Evolutionary conservation across 441 rosid species (phyloP).

Genomic region (Croton setiger): DNA sequence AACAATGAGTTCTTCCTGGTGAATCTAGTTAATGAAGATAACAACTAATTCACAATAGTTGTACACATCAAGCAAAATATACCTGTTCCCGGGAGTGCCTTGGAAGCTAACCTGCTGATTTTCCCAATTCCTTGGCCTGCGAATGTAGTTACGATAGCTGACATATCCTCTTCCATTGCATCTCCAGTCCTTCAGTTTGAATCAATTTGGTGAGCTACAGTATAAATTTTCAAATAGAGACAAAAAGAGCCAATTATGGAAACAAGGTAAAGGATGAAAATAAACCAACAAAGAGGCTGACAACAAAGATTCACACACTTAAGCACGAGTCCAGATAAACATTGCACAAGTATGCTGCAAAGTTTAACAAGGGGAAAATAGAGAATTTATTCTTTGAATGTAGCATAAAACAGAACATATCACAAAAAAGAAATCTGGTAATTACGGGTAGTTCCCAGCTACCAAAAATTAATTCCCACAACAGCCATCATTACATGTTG

Average conservation of each 20-base stretch:
- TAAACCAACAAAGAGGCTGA: not conserved
- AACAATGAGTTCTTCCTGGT: slow-evolving; percentile 4
- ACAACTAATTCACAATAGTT: slow-evolving; percentile 1
- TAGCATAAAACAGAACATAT: not conserved
- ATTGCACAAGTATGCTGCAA: not conserved
- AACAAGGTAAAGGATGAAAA: slow-evolving; percentile 4
- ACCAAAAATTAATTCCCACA: not conserved
- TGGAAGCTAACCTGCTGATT: slow-evolving; percentile 44
- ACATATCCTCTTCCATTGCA: slow-evolving; percentile 85
- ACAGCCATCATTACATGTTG: not conserved
- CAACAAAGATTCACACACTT: not conserved
- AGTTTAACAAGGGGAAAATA: not conserved
- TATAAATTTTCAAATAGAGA: not conserved
- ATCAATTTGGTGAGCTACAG: slow-evolving; percentile 17
- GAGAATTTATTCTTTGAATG: not conserved
- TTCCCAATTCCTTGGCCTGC: slow-evolving; percentile 88
- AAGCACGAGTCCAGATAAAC: not conserved
- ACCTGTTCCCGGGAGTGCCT: slow-evolving; percentile 96
- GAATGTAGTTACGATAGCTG: slow-evolving; percentile 77
- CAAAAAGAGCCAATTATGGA: not conserved
- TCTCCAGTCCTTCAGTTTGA: slow-evolving; percentile 78
- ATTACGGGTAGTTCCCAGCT: not conserved
- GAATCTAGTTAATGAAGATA: not conserved
- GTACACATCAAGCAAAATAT: slow-evolving; percentile 18
- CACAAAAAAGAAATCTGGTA: not conserved